Evolutionary conservation across 306 rosid species (phyloP).

Genomic region (Betula pendula): DNA sequence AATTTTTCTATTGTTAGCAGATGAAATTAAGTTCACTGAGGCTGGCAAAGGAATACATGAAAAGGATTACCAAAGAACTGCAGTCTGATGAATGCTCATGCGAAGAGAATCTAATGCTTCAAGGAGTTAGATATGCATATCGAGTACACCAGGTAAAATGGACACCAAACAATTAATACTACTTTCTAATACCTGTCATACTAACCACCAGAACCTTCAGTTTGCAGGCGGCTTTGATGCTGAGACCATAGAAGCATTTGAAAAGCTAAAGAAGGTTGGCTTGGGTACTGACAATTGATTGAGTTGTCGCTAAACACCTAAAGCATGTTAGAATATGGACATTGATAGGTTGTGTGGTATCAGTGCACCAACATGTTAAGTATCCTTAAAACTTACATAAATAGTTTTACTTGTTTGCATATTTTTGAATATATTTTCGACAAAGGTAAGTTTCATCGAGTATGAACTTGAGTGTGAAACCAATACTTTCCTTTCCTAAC

Average conservation of each 20-base stretch:
- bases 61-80: slow-evolving; percentile 52
- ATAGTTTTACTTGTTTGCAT: background rate
- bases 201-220: slow-evolving; percentile 42
- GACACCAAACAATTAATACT: background rate
- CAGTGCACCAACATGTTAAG: background rate
- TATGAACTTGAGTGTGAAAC: background rate
- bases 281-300: slow-evolving; percentile 5
- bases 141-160: slow-evolving; percentile 82
- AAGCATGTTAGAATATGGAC: background rate
- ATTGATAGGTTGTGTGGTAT: background rate
- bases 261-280: slow-evolving; percentile 64
- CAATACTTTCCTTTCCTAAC: background rate
- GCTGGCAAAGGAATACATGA: slow-evolving; percentile 72
- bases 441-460: background rate
- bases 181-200: slow-evolving; percentile 5
- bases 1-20: slow-evolving; percentile 36
- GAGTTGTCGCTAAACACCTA: background rate
- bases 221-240: slow-evolving; percentile 94
- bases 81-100: slow-evolving; percentile 41
- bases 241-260: slow-evolving; percentile 53
- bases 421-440: background rate
- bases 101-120: slow-evolving; percentile 58
- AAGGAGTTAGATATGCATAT: slow-evolving; percentile 78
- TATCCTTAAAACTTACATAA: background rate
- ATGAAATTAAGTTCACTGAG: slow-evolving; percentile 73